Conservation (phyloP, 2,329 filamentous ascomycete species). For the Cercospora janseana region DNA sequence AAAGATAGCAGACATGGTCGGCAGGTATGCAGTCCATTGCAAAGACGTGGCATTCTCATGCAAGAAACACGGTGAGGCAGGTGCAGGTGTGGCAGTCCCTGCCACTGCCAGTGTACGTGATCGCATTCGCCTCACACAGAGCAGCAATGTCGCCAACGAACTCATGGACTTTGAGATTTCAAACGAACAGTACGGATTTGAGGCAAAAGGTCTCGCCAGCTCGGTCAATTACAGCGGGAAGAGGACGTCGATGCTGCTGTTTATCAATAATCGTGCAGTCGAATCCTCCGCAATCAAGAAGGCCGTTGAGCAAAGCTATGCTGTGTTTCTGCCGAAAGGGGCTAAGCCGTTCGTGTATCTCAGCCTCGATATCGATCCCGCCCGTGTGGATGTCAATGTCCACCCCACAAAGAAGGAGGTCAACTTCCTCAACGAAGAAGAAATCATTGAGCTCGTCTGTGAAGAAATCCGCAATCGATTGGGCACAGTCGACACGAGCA, state of each 20-base stretch:
- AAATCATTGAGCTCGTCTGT: slow-evolving; percentile 86
- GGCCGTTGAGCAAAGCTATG: slow-evolving; percentile 85
- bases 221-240: slow-evolving; percentile 96
- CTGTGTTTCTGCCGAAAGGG: slow-evolving; percentile 83
- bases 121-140: slow-evolving; percentile 87
- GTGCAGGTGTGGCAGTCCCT: slow-evolving; percentile 73
- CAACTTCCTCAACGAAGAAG: slow-evolving; percentile 95
- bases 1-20: slow-evolving; percentile 93
- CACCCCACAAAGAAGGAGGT: slow-evolving; percentile 97
- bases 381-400: slow-evolving; percentile 92
- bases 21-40: slow-evolving; percentile 90
- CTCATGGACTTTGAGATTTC: slow-evolving; percentile 71
- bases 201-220: slow-evolving; percentile 74
- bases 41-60: slow-evolving; percentile 89
- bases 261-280: slow-evolving; percentile 94
- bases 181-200: slow-evolving; percentile 80
- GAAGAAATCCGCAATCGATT: slow-evolving; percentile 73
- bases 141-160: slow-evolving; percentile 80
- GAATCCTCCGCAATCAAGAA: slow-evolving; percentile 87
- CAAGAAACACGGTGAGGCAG: slow-evolving; percentile 88
- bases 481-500: slow-evolving; percentile 84
- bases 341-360: slow-evolving; percentile 93
- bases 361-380: slow-evolving; percentile 86
- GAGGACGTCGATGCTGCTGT: slow-evolving; percentile 79
- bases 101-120: slow-evolving; percentile 70